These are phyloP conservation scores for Glomus cerebriforme DNA, from an alignment of 192 early-diverging fungal species.

Conservation along the genomic window DNA sequence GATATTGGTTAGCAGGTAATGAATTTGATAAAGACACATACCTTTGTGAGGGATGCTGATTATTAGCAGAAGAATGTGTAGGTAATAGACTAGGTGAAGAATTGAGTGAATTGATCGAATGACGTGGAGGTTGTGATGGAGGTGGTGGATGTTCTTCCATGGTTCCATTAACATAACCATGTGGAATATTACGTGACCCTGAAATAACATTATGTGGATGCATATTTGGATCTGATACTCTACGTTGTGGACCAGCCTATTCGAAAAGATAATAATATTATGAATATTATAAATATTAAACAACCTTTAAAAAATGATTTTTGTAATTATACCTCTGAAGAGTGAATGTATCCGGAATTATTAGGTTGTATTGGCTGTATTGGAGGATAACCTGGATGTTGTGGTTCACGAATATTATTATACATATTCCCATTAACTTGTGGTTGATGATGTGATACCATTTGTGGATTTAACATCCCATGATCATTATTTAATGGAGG, in stretches of 20 bases:
- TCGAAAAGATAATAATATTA: no score
- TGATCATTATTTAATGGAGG: constrained; percentile 29
- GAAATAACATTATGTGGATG: not conserved
- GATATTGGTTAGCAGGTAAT: no score
- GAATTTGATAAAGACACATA: not conserved
- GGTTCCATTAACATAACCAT: constrained; percentile 5
- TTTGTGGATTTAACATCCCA: not conserved
- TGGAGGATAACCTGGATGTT: constrained; percentile 11
- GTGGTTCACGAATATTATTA: not conserved
- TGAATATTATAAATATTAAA: no score
- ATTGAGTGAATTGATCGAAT: not conserved
- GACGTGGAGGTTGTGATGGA: constrained; percentile 2
- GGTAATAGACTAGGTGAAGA: not conserved
- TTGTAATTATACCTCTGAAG: not conserved
- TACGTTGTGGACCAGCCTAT: not conserved
- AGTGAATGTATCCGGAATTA: constrained; percentile 10
- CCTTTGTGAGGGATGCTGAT: not conserved
- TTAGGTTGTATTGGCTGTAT: not conserved
- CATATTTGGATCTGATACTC: not conserved
- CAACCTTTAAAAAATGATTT: not conserved
- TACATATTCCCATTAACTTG: constrained; percentile 24
- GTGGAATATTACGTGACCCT: not conserved
- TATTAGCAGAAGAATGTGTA: no score
- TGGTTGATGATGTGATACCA: not conserved
- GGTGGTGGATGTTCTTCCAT: not conserved